Conservation (phyloP, 257 asterid genomes). For the Scutellaria barbata region DNA sequence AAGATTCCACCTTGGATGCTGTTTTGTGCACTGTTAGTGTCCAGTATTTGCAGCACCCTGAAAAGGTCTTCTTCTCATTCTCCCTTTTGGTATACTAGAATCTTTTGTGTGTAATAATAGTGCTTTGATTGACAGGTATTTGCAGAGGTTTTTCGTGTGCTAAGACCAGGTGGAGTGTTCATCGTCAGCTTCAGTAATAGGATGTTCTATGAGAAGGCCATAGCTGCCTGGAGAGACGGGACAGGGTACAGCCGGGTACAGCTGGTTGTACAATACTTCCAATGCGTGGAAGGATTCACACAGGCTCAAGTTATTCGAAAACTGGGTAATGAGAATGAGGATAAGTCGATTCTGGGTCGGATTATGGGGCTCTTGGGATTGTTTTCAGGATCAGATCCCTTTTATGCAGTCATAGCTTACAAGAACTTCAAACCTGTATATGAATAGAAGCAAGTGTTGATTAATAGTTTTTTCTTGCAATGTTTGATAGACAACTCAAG, state of each 20-base stretch:
- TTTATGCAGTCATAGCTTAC: conserved; percentile 74
- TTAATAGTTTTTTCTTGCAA: neutral
- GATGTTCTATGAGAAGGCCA: conserved; percentile 79
- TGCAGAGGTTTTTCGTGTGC: conserved; percentile 60
- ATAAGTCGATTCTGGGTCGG: conserved; percentile 42
- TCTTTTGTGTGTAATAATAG: too few relatives aligned
- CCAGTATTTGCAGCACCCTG: conserved; percentile 90
- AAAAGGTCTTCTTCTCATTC: conserved; percentile 52
- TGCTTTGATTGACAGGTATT: conserved; percentile 59
- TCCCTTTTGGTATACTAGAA: neutral
- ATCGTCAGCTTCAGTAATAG: conserved; percentile 80
- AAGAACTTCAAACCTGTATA: conserved; percentile 66
- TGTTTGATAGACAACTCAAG: too few relatives aligned
- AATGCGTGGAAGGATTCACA: conserved; percentile 73
- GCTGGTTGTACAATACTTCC: conserved; percentile 72
- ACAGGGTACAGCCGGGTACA: conserved; percentile 64
- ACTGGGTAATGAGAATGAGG: conserved; percentile 35
- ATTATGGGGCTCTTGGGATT: conserved; percentile 50
- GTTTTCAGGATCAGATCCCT: conserved; percentile 66
- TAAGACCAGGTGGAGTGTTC: conserved; percentile 78
- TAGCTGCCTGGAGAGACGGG: conserved; percentile 75
- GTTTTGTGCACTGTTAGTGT: conserved; percentile 86
- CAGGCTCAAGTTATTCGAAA: conserved; percentile 54
- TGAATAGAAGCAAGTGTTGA: conserved; percentile 30
- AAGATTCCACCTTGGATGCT: conserved; percentile 62